These are phyloP conservation scores for Pythium sp. DNA, from an alignment of 352 stramenopile genomes.

Conservation along the genomic window DNA sequence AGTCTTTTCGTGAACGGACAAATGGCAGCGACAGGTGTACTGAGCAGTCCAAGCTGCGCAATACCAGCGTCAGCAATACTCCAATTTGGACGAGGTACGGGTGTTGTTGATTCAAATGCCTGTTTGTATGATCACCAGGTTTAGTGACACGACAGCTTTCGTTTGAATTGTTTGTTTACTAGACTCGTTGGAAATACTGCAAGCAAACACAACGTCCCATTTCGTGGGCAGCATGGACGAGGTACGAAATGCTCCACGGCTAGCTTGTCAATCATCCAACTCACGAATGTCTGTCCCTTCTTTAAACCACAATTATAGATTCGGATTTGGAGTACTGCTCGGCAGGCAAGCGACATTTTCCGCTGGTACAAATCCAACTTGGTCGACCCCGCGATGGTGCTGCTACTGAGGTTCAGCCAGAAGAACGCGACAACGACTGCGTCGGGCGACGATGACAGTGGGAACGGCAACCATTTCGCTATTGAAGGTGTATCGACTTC, in stretches of 20 bases:
- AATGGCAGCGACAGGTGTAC: constrained; percentile 15
- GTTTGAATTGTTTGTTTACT: not conserved
- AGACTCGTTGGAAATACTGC: constrained; percentile 25
- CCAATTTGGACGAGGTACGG: constrained; percentile 45
- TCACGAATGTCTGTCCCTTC: not conserved
- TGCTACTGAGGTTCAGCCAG: constrained; percentile 34
- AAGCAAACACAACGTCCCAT: constrained; percentile 5
- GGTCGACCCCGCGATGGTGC: constrained; percentile 18
- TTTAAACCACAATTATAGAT: constrained; percentile 15
- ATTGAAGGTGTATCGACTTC: constrained; percentile 17
- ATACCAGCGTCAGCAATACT: constrained; percentile 23
- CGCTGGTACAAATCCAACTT: constrained; percentile 22
- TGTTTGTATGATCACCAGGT: not conserved
- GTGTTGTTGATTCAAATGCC: not conserved
- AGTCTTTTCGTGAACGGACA: constrained; percentile 31
- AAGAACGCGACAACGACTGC: constrained; percentile 14
- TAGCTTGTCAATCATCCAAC: not conserved
- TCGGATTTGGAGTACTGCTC: constrained; percentile 31
- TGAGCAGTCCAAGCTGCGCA: constrained; percentile 25
- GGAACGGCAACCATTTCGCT: constrained; percentile 38
- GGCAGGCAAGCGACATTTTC: constrained; percentile 20
- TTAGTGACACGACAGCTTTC: not conserved
- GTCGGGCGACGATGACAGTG: constrained; percentile 29
- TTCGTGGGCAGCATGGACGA: constrained; percentile 47
- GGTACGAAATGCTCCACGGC: constrained; percentile 17